Percentiles rank a stretch among this genome's conserved stretches.
These are phyloP conservation scores for Aspergillus ostianus DNA, from an alignment of 495 filamentous ascomycete genomes.

Conservation along the genomic window DNA sequence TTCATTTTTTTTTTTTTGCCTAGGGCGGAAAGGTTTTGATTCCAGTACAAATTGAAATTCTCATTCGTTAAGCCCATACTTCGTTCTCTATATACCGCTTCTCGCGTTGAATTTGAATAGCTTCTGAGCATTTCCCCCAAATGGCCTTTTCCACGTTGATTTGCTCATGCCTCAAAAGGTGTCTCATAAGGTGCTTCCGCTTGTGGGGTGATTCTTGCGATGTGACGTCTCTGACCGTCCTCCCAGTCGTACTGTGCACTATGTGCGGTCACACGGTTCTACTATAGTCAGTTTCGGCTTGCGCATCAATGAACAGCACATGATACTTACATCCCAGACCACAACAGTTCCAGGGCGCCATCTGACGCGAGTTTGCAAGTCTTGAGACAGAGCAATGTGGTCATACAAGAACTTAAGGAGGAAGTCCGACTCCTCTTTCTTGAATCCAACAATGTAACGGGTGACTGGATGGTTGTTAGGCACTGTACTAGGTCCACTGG, in stretches of 20 bases:
- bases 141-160: not conserved
- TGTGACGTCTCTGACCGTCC: constrained; percentile 72
- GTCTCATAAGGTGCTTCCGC: constrained; percentile 72
- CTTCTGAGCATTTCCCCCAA: not conserved
- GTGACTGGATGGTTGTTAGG: constrained; percentile 41
- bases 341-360: constrained; percentile 59
- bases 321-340: constrained; percentile 56
- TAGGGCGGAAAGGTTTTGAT: not conserved
- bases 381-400: constrained; percentile 57
- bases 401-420: constrained; percentile 66
- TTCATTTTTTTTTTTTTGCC: not conserved
- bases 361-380: constrained; percentile 57
- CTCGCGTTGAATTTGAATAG: not conserved
- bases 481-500: constrained; percentile 6
- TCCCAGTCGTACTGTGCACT: constrained; percentile 81
- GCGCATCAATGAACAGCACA: not conserved
- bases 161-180: constrained; percentile 45
- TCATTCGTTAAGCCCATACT: constrained; percentile 4
- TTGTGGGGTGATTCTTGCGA: constrained; percentile 83
- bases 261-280: constrained; percentile 75
- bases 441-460: constrained; percentile 60
- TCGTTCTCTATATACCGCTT: not conserved
- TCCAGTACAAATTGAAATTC: not conserved
- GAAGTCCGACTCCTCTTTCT: constrained; percentile 65
- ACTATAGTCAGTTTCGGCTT: constrained; percentile 10